phyloP scores from a whole-genome alignment of 805 yeast species.

The Monosporozyma aerobia region DNA sequence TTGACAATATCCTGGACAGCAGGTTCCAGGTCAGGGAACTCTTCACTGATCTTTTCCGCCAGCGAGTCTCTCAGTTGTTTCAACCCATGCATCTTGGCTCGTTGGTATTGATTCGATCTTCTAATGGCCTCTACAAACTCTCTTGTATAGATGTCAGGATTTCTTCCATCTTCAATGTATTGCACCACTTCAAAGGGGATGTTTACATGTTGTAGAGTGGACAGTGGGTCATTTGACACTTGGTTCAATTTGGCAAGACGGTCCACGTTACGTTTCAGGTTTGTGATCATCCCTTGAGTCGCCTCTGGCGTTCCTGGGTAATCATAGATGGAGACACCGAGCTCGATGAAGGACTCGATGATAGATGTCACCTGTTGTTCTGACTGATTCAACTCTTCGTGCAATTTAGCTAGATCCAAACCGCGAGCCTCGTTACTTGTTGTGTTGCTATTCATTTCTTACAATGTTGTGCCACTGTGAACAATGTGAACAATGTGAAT shows the following conservation, averaged over 20 bases:
- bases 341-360: slow-evolving; percentile 75
- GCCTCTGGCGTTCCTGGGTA: slow-evolving; percentile 84
- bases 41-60: slow-evolving; percentile 59
- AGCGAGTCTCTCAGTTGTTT: slow-evolving; percentile 51
- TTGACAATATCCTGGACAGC: slow-evolving; percentile 48
- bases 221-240: slow-evolving; percentile 24
- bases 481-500: too few species aligned
- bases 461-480: too few species aligned
- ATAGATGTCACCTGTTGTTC: slow-evolving; percentile 37
- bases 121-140: slow-evolving; percentile 94
- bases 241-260: slow-evolving; percentile 31
- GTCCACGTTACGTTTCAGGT: slow-evolving; percentile 35
- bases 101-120: slow-evolving; percentile 74
- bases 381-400: slow-evolving; percentile 22
- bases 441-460: not conserved
- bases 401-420: slow-evolving; percentile 9
- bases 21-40: slow-evolving; percentile 65
- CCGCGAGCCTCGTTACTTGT: not conserved
- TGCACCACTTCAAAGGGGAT: slow-evolving; percentile 80
- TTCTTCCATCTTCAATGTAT: slow-evolving; percentile 92
- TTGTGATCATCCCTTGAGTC: slow-evolving; percentile 40
- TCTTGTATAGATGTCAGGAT: slow-evolving; percentile 93
- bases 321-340: slow-evolving; percentile 89
- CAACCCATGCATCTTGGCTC: slow-evolving; percentile 75
- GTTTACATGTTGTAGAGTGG: slow-evolving; percentile 33